Conservation (phyloP, 2,329 filamentous ascomycete species). For the Trichoderma lentiforme region DNA sequence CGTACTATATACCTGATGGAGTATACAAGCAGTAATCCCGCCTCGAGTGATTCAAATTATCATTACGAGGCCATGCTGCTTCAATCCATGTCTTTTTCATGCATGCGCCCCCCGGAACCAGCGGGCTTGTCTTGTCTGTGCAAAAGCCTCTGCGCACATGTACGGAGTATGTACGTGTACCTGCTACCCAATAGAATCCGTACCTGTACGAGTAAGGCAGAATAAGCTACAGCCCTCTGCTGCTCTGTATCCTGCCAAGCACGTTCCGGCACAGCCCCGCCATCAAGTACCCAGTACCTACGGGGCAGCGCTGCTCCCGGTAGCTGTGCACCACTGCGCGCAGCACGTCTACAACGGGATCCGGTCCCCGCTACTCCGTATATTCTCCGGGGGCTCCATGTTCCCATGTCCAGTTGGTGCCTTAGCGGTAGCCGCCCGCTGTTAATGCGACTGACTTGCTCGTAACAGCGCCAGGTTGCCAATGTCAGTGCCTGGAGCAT, state of each 20-base stretch:
- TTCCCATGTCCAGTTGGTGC: background rate
- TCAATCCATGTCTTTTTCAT: background rate
- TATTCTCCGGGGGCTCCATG: constrained; percentile 11
- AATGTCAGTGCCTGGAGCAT: background rate
- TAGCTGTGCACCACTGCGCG: background rate
- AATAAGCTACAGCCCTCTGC: background rate
- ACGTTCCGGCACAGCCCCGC: constrained; percentile 4
- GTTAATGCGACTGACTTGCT: background rate
- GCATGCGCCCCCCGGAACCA: background rate
- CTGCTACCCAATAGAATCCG: background rate
- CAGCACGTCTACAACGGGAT: background rate
- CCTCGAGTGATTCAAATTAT: background rate
- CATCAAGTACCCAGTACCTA: constrained; percentile 6
- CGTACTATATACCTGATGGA: background rate
- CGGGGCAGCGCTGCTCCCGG: background rate
- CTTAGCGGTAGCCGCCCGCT: background rate
- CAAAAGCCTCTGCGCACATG: background rate
- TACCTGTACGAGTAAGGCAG: background rate
- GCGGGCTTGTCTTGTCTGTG: background rate
- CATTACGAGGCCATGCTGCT: background rate
- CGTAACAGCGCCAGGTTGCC: background rate
- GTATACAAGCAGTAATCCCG: background rate
- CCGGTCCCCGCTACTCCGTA: background rate
- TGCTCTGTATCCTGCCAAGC: background rate
- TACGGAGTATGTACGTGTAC: background rate